phyloP scores from a whole-genome alignment of 2,329 filamentous ascomycete species.

The Trichoderma guizhouense region DNA sequence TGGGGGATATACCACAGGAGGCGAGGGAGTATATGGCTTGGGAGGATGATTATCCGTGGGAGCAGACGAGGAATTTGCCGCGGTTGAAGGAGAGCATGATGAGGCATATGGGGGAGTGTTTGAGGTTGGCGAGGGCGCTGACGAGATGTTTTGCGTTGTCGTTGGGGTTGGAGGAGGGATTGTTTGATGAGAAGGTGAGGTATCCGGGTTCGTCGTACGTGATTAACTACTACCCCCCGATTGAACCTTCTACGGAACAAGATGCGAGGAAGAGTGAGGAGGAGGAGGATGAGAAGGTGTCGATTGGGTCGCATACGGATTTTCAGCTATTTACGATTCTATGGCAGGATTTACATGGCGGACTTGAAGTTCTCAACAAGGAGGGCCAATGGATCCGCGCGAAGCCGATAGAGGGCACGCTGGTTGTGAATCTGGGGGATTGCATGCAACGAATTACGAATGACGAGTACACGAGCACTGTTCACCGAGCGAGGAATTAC shows the following conservation, averaged over 20 bases:
- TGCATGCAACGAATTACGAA: slow-evolving; percentile 51
- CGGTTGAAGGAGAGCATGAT: slow-evolving; percentile 46
- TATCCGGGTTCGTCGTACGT: slow-evolving; percentile 46
- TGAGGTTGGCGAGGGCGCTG: slow-evolving; percentile 49
- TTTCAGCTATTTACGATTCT: slow-evolving; percentile 51
- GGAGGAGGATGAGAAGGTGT: slow-evolving; percentile 26
- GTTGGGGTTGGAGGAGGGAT: slow-evolving; percentile 50
- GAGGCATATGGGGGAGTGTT: slow-evolving; percentile 46
- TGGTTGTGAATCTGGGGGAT: slow-evolving; percentile 53
- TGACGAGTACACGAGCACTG: slow-evolving; percentile 45
- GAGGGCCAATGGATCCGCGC: slow-evolving; percentile 42
- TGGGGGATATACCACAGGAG: slow-evolving; percentile 41
- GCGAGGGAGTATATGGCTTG: slow-evolving; percentile 41
- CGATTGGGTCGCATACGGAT: slow-evolving; percentile 52
- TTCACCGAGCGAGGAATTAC: slow-evolving; percentile 46
- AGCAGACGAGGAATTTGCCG: slow-evolving; percentile 45
- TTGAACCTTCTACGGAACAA: neutral
- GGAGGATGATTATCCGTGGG: slow-evolving; percentile 51
- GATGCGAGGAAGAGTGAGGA: neutral
- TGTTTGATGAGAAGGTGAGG: slow-evolving; percentile 52
- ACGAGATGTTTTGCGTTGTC: slow-evolving; percentile 53
- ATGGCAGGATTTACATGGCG: slow-evolving; percentile 41
- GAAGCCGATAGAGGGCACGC: slow-evolving; percentile 37
- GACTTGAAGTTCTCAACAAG: slow-evolving; percentile 42
- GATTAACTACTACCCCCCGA: slow-evolving; percentile 41